A percentile compares a stretch with the other conserved stretches of the same genome.
These are phyloP conservation scores for Nakataea oryzae DNA, from an alignment of 2,329 filamentous ascomycete genomes.

Conservation along the genomic window DNA sequence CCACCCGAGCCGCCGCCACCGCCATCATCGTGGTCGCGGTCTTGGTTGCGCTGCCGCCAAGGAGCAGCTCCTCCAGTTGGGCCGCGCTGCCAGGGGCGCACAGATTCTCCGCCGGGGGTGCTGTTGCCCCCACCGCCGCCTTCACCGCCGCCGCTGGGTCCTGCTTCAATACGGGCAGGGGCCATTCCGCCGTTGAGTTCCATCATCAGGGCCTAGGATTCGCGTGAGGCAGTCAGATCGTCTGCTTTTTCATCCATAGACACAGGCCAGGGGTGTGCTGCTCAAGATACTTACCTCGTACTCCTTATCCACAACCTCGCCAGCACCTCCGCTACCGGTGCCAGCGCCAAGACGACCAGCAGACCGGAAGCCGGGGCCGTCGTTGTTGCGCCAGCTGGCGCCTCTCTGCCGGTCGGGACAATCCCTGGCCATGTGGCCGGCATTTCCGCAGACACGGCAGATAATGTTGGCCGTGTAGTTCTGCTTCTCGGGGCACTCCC, in stretches of 20 bases:
- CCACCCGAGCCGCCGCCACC: slow-evolving; percentile 29
- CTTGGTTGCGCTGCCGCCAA: slow-evolving; percentile 49
- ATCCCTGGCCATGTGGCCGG: slow-evolving; percentile 95
- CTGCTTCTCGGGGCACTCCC: slow-evolving; percentile 93
- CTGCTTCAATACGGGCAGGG: slow-evolving; percentile 10
- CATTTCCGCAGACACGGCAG: slow-evolving; percentile 94
- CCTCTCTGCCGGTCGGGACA: slow-evolving; percentile 92
- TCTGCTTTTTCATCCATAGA: background rate
- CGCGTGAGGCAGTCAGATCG: background rate
- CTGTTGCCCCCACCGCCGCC: slow-evolving; percentile 29
- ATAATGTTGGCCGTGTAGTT: slow-evolving; percentile 99
- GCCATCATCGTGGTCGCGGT: slow-evolving; percentile 33
- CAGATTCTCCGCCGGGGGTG: slow-evolving; percentile 21
- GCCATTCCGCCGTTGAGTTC: slow-evolving; percentile 62
- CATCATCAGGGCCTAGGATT: slow-evolving; percentile 79
- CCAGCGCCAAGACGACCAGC: slow-evolving; percentile 62
- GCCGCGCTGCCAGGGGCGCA: slow-evolving; percentile 81
- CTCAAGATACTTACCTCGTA: slow-evolving; percentile 64
- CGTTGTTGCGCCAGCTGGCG: slow-evolving; percentile 81
- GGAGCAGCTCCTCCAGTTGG: slow-evolving; percentile 77
- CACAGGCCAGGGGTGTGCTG: background rate
- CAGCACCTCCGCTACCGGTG: slow-evolving; percentile 49
- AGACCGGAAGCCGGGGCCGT: slow-evolving; percentile 32
- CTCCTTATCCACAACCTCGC: slow-evolving; percentile 83
- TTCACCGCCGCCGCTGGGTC: slow-evolving; percentile 29